Conservation (phyloP, 2,329 filamentous ascomycete genomes). For the Phaeosphaeria sp. region DNA sequence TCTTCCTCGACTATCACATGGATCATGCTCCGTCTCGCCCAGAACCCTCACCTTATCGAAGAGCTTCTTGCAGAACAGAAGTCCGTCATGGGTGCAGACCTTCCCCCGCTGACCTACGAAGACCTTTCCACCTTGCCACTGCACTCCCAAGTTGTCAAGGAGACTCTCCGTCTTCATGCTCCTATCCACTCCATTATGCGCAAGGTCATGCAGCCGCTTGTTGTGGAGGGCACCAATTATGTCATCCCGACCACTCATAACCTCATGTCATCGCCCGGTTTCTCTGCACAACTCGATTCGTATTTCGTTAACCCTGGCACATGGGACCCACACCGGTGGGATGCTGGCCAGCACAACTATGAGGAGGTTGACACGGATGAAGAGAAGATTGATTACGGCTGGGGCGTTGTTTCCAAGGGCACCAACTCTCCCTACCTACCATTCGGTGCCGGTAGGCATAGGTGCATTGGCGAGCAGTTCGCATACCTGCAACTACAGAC, state of each 20-base stretch:
- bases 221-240: conserved; percentile 80
- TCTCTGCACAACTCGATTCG: conserved; percentile 72
- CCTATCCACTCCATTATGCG: conserved; percentile 96
- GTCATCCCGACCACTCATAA: conserved; percentile 81
- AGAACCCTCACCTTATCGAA: conserved; percentile 77
- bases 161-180: conserved; percentile 88
- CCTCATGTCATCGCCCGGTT: conserved; percentile 84
- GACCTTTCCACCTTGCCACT: conserved; percentile 79
- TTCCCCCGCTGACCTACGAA: conserved; percentile 78
- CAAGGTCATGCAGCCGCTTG: conserved; percentile 87
- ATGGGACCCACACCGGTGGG: conserved; percentile 95
- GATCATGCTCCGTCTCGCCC: conserved; percentile 82
- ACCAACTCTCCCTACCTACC: conserved; percentile 88
- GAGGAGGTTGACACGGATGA: conserved; percentile 54
- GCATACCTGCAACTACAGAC: conserved; percentile 91
- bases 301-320: conserved; percentile 82
- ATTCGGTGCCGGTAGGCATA: conserved; percentile 89
- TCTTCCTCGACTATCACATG: conserved; percentile 84
- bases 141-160: conserved; percentile 85
- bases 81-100: conserved; percentile 72
- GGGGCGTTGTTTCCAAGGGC: conserved; percentile 91
- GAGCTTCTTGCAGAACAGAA: conserved; percentile 86
- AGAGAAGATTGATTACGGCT: conserved; percentile 89
- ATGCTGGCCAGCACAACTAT: conserved; percentile 62
- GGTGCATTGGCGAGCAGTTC: conserved; percentile 97